Base-by-base conservation (phyloP, 148 eudicot genomes). In the Chenopodium quinoa region DNA sequence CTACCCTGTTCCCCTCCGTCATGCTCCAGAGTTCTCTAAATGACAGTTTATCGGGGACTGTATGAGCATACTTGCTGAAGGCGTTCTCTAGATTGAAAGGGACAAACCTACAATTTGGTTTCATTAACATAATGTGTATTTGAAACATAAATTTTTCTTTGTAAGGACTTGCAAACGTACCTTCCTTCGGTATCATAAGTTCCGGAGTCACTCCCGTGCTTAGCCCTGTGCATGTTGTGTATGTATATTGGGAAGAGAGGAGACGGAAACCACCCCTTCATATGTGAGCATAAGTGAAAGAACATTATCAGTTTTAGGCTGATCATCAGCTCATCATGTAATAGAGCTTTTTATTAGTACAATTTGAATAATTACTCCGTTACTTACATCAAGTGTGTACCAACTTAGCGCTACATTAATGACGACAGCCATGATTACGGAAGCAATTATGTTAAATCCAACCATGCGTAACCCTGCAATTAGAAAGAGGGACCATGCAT, bases 111-210 rank as follows among this genome's bases (percentile, higher is more conserved):
- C 47, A 78, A 13, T 73, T 56, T n/a, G 66, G 66, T 62, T 62
- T n/a, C 10, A 10, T 62, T 62, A 20, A 20, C 9, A 62, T 5
- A 3, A 16, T 2, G 19, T 11, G 7, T 17, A 37, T 37, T 22
- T 37, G 46, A 32, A 27, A 73, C 17, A 48, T 0, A 40, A 72
- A 10, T 12, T 20, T 23, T 10, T 12, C 62, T 4, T 0, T 48
- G 34, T 0, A 48, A 44, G 29, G 22, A 46, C 7, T 40, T 22
- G 54, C 1, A 27, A 8, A 0, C 2, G 71, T 87, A 89, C 97
- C 97, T 90, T 86, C 95, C 97, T 87, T 92, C 94, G 0, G 88
- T 88, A 83, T 94, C 97, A 22, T 91, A 94, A 9, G 93, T 89
- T 68, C 84, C 90, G 20, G 93, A 71, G 80, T 93, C 97, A 76